phyloP scores from a whole-genome alignment of 441 rosid species.

The Gossypium schwendimanii region DNA sequence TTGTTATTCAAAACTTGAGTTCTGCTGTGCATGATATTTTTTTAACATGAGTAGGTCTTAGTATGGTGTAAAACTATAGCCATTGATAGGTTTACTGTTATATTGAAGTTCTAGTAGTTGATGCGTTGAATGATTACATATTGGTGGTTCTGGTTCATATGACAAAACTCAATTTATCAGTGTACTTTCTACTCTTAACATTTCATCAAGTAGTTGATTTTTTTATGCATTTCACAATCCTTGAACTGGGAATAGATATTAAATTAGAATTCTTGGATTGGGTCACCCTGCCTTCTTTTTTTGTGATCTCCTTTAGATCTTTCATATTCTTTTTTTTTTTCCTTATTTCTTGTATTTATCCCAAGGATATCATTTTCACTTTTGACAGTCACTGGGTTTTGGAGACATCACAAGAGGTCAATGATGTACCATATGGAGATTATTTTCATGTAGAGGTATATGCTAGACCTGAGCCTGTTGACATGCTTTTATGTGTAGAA shows the following conservation, averaged over 20 bases:
- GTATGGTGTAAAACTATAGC: background rate
- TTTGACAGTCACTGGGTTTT: conserved; percentile 66
- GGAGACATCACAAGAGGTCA: conserved; percentile 82
- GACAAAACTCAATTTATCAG: background rate
- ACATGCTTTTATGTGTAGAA: background rate
- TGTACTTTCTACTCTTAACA: background rate
- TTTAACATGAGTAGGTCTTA: background rate
- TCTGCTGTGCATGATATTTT: background rate
- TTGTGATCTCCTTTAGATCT: background rate
- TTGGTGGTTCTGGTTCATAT: background rate
- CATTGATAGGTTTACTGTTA: background rate
- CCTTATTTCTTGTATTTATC: conserved; percentile 12
- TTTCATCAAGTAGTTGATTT: background rate
- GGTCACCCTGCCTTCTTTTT: too few relatives aligned
- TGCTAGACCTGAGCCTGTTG: conserved; percentile 13
- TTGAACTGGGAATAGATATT: background rate
- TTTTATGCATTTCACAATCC: background rate
- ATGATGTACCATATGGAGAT: conserved; percentile 86
- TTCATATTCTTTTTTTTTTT: background rate
- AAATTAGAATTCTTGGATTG: background rate
- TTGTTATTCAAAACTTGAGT: background rate
- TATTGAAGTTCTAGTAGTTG: background rate
- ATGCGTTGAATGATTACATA: background rate
- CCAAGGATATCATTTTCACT: conserved; percentile 25
- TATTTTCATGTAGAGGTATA: conserved; percentile 84